Conservation (phyloP, 1,139 yeast species). For the Kodamaea alishanica region DNA sequence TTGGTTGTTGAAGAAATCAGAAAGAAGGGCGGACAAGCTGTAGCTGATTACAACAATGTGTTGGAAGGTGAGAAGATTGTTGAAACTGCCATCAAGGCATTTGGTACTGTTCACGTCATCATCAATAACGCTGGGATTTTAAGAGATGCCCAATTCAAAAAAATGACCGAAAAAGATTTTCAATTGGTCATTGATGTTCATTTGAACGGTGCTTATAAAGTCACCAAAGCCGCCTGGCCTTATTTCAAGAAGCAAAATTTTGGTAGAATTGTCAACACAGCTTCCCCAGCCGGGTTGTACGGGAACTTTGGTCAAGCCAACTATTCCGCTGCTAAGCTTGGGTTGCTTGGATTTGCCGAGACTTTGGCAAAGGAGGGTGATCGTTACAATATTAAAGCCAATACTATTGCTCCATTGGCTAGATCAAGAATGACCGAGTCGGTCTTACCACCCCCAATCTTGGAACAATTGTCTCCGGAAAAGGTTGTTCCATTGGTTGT, state of each 20-base stretch:
- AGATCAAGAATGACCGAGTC: constrained; percentile 95
- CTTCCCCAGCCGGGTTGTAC: constrained; percentile 94
- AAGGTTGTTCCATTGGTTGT: constrained; percentile 88
- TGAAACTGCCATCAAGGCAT: constrained; percentile 79
- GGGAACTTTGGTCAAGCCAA: constrained; percentile 98
- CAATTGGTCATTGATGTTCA: constrained; percentile 81
- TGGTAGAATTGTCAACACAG: constrained; percentile 87
- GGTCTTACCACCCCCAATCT: constrained; percentile 78
- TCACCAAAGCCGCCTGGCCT: constrained; percentile 92
- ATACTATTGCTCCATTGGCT: constrained; percentile 91
- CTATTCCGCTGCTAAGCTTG: constrained; percentile 92
- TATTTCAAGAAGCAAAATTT: constrained; percentile 76
- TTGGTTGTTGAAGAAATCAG: constrained; percentile 82
- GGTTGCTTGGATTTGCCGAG: constrained; percentile 86
- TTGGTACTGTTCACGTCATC: constrained; percentile 85
- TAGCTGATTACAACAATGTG: constrained; percentile 92
- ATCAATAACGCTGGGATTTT: constrained; percentile 95
- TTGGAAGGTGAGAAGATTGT: constrained; percentile 83
- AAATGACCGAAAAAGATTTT: constrained; percentile 81
- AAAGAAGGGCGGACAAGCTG: constrained; percentile 77
- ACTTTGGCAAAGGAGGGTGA: constrained; percentile 93
- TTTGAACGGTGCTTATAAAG: constrained; percentile 81
- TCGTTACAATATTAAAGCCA: constrained; percentile 77
- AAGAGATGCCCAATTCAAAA: constrained; percentile 71
- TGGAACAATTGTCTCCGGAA: constrained; percentile 79